A percentile compares a stretch with the other conserved stretches of the same genome.
phyloP scores from a whole-genome alignment of 192 early-diverging fungal species.

The Gonapodya prolifera region DNA sequence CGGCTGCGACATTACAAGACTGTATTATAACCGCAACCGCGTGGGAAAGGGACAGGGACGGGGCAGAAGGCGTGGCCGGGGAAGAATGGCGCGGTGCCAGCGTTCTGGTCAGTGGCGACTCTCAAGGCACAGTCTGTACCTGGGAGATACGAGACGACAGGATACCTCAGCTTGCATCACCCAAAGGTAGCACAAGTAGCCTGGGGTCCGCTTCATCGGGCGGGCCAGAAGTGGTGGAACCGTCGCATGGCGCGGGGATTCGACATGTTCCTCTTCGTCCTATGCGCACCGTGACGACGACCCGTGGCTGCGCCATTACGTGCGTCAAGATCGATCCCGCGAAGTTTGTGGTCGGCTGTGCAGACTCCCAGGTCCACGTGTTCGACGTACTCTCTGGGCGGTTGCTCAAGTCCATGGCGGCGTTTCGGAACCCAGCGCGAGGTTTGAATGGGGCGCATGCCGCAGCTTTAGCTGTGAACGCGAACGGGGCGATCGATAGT shows the following conservation, averaged over 20 bases:
- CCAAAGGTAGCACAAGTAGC: background rate
- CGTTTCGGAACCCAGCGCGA: background rate
- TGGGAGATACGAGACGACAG: background rate
- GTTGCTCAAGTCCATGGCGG: slow-evolving; percentile 1
- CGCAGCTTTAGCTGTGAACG: background rate
- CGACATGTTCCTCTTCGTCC: background rate
- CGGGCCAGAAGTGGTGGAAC: too few relatives aligned
- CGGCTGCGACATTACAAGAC: background rate
- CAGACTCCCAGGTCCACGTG: background rate
- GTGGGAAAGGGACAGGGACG: background rate
- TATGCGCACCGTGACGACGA: background rate
- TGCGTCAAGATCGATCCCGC: background rate
- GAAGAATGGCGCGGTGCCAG: background rate
- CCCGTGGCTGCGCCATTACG: background rate
- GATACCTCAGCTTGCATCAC: background rate
- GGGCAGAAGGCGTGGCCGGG: background rate
- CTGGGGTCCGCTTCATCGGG: background rate
- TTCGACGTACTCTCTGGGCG: background rate
- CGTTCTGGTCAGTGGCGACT: background rate
- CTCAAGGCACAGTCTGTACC: background rate
- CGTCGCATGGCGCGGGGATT: background rate
- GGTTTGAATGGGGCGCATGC: background rate
- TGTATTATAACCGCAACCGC: background rate
- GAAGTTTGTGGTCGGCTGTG: background rate
- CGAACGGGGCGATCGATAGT: background rate